Conservation (phyloP, 2,329 filamentous ascomycete genomes). For the Claviceps pusilla region DNA sequence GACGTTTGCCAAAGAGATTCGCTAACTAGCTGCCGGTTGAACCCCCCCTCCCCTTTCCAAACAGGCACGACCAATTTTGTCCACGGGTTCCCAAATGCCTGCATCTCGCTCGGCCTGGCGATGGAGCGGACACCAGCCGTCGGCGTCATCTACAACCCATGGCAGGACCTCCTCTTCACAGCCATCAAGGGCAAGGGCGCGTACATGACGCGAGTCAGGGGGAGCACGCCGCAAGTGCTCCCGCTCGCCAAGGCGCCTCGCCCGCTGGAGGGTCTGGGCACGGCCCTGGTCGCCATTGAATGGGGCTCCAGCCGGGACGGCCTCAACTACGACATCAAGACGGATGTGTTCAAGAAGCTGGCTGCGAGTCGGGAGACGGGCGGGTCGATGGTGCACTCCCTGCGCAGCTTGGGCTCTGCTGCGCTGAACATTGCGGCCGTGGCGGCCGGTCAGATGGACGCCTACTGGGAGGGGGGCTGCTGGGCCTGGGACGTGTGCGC, state of each 20-base stretch:
- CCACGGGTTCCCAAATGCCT: constrained; percentile 59
- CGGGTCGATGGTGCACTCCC: constrained; percentile 61
- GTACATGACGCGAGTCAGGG: constrained; percentile 35
- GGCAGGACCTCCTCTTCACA: constrained; percentile 52
- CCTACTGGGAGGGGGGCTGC: constrained; percentile 73
- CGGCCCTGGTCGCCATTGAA: constrained; percentile 53
- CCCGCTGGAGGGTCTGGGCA: constrained; percentile 44
- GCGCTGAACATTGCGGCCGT: constrained; percentile 62
- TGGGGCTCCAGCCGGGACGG: constrained; percentile 58
- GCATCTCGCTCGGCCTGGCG: constrained; percentile 61
- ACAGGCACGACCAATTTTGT: constrained; percentile 59
- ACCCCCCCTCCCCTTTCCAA: not conserved
- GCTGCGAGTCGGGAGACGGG: constrained; percentile 43
- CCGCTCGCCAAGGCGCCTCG: constrained; percentile 32
- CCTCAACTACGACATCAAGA: constrained; percentile 56
- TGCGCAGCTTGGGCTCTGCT: constrained; percentile 57
- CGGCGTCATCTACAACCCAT: constrained; percentile 71
- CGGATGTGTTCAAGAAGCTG: constrained; percentile 47
- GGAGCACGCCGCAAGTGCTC: constrained; percentile 21
- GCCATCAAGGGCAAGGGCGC: constrained; percentile 54
- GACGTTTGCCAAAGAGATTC: too few species aligned
- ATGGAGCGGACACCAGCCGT: constrained; percentile 46
- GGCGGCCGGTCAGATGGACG: constrained; percentile 54
- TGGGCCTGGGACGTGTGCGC: constrained; percentile 81
- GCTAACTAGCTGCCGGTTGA: too few species aligned